These are phyloP conservation scores for Gossypium herbaceum DNA, from an alignment of 345 rosid species.

Conservation along the genomic window DNA sequence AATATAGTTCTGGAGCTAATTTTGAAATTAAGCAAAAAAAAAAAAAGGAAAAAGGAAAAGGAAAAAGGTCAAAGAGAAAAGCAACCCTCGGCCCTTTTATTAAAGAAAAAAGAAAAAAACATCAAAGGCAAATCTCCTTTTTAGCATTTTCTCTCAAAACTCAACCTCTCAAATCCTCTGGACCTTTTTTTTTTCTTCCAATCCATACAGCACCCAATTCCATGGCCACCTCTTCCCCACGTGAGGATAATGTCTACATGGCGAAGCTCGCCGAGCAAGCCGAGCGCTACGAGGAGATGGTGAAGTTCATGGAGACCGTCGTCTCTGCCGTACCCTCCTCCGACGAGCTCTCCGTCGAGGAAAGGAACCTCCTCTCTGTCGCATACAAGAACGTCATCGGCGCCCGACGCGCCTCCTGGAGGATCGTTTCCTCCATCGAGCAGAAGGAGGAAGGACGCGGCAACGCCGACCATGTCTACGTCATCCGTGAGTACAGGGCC, in stretches of 20 bases:
- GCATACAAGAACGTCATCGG: slow-evolving; percentile 74
- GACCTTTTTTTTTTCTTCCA: neutral
- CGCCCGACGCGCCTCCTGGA: slow-evolving; percentile 61
- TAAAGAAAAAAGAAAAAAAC: neutral
- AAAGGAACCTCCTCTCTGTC: slow-evolving; percentile 62
- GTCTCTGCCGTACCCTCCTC: slow-evolving; percentile 26
- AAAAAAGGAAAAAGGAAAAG: too few species aligned
- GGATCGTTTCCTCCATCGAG: slow-evolving; percentile 61
- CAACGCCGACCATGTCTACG: slow-evolving; percentile 18
- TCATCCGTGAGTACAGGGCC: slow-evolving; percentile 19
- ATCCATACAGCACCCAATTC: neutral
- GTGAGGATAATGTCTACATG: slow-evolving; percentile 35
- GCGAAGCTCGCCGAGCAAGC: slow-evolving; percentile 76
- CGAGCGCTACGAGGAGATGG: slow-evolving; percentile 75
- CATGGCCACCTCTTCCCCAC: slow-evolving; percentile 17
- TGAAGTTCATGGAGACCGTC: slow-evolving; percentile 59
- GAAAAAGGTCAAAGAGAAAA: neutral
- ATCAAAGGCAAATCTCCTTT: neutral
- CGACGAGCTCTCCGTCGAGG: slow-evolving; percentile 49
- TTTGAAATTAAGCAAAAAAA: neutral
- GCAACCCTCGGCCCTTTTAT: neutral
- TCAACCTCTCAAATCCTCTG: neutral
- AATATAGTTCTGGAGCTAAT: too few species aligned
- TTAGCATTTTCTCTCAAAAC: neutral
- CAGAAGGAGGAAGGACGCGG: slow-evolving; percentile 52